A percentile compares a stretch with the other conserved stretches of the same genome.
phyloP scores from a whole-genome alignment of 176 grass and related monocot species.

The Oryza rufipogon region DNA sequence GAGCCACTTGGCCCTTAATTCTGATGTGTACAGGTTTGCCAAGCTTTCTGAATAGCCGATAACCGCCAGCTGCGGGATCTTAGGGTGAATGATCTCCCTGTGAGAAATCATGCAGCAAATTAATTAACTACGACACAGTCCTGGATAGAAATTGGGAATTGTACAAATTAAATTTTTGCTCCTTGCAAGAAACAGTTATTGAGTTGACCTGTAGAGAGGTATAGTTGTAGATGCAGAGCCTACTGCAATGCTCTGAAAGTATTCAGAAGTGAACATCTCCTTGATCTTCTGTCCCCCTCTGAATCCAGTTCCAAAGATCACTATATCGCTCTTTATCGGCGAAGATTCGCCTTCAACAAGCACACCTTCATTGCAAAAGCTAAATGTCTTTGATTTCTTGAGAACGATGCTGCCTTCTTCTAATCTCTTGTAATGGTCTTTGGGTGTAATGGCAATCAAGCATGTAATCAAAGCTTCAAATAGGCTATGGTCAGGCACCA shows the following conservation, averaged over 20 bases:
- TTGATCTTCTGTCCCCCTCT: slow-evolving; percentile 64
- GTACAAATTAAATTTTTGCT: neutral
- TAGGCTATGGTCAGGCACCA: slow-evolving; percentile 61
- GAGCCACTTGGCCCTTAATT: slow-evolving; percentile 60
- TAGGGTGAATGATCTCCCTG: slow-evolving; percentile 71
- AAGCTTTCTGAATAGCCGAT: slow-evolving; percentile 70
- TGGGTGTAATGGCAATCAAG: slow-evolving; percentile 45
- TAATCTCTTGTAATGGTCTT: slow-evolving; percentile 59
- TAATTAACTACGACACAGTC: neutral
- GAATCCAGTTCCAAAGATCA: slow-evolving; percentile 62
- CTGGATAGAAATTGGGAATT: neutral
- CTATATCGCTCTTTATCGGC: slow-evolving; percentile 46
- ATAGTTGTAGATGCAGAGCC: slow-evolving; percentile 47
- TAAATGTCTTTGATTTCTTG: slow-evolving; percentile 58
- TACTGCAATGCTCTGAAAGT: slow-evolving; percentile 44
- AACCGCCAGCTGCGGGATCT: slow-evolving; percentile 57
- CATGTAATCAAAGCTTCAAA: slow-evolving; percentile 45
- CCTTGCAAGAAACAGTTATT: neutral
- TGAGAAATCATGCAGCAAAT: neutral
- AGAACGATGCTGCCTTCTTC: slow-evolving; percentile 66
- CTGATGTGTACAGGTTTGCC: slow-evolving; percentile 63
- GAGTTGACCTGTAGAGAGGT: slow-evolving; percentile 54
- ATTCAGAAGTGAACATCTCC: slow-evolving; percentile 57
- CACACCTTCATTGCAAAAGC: slow-evolving; percentile 58
- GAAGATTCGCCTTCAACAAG: slow-evolving; percentile 44